These are phyloP conservation scores for Takashimella koratensis DNA, from an alignment of 1,284 basidiomycete species.

Conservation along the genomic window DNA sequence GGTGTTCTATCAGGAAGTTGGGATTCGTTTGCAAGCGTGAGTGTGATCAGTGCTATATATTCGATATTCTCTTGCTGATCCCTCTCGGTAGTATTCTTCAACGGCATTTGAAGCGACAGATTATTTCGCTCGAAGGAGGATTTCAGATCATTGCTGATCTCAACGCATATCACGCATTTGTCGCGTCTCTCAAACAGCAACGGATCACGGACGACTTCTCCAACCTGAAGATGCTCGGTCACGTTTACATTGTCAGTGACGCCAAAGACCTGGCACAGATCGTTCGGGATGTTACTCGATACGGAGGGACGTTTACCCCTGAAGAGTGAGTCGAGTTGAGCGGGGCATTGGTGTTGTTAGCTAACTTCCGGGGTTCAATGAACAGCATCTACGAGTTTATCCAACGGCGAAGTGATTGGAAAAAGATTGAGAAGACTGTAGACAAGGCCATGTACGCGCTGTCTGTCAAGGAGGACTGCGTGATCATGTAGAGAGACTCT, in stretches of 20 bases:
- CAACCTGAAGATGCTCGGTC: conserved; percentile 92
- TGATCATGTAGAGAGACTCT: conserved; percentile 50
- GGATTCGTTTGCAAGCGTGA: conserved; percentile 83
- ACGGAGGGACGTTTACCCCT: conserved; percentile 85
- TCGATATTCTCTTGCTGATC: neutral
- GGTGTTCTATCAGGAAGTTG: conserved; percentile 96
- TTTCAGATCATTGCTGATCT: conserved; percentile 95
- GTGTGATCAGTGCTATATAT: conserved; percentile 37
- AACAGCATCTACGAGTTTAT: conserved; percentile 86
- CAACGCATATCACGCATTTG: conserved; percentile 86
- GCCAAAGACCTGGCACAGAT: conserved; percentile 93
- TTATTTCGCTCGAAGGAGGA: conserved; percentile 87
- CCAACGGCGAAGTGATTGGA: conserved; percentile 89
- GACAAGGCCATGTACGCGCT: conserved; percentile 88
- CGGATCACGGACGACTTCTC: conserved; percentile 79
- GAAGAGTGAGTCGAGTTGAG: conserved; percentile 61
- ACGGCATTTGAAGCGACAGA: conserved; percentile 94
- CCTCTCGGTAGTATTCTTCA: conserved; percentile 72
- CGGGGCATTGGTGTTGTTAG: neutral
- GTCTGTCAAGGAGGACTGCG: conserved; percentile 85
- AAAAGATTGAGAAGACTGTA: conserved; percentile 90
- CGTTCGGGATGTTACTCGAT: conserved; percentile 86
- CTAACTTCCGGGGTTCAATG: conserved; percentile 2
- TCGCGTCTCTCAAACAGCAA: conserved; percentile 66
- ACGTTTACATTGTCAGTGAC: conserved; percentile 79